A percentile compares a stretch with the other conserved stretches of the same genome.
Evolutionary conservation across 2,329 filamentous ascomycete species (phyloP).

Genomic region (Alternaria atra): DNA sequence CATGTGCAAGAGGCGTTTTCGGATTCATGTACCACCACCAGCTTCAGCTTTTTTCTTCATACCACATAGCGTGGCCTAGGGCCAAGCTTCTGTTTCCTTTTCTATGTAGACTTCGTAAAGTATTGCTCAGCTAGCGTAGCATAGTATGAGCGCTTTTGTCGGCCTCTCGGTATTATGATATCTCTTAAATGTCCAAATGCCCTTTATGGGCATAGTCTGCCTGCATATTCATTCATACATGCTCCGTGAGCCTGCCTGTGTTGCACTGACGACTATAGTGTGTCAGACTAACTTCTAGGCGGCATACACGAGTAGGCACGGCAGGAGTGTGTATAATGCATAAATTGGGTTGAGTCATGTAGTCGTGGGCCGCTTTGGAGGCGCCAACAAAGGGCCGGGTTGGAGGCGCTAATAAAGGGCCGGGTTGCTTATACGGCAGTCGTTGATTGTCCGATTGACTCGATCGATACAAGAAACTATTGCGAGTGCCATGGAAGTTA

Average conservation of each 20-base stretch:
- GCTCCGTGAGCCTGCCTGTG: not conserved
- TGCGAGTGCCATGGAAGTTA: not conserved
- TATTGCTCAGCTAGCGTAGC: not conserved
- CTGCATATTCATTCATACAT: not conserved
- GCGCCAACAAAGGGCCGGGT: not conserved
- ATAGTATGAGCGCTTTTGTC: not conserved
- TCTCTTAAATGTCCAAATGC: not conserved
- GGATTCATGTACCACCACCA: constrained; percentile 2
- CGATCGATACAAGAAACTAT: not conserved
- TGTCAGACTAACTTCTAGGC: not conserved
- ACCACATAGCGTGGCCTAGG: not conserved
- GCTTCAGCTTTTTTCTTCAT: not conserved
- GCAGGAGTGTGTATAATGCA: not conserved
- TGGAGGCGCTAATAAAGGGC: not conserved
- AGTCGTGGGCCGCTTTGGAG: not conserved
- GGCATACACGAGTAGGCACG: not conserved
- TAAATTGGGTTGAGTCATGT: not conserved
- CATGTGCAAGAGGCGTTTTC: not conserved
- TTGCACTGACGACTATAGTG: not conserved
- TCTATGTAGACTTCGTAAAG: not conserved
- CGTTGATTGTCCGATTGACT: not conserved
- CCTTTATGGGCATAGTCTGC: not conserved
- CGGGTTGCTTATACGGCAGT: not conserved
- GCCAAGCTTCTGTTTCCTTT: not conserved
- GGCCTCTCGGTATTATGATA: not conserved